Evolutionary conservation across 352 stramenopile species (phyloP).

Genomic region (Globisporangium viniferum): DNA sequence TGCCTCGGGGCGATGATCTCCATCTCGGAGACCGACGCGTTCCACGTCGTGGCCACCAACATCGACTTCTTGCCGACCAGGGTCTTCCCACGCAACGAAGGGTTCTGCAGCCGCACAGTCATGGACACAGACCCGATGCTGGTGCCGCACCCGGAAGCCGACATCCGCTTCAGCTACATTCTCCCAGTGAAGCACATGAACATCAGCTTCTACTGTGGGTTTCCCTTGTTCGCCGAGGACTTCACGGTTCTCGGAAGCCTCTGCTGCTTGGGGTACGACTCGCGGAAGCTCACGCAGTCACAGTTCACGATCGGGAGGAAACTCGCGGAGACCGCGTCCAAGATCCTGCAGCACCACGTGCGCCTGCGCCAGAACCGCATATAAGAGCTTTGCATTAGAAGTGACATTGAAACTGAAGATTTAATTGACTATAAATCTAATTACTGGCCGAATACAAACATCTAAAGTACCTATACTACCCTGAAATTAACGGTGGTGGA

Average conservation of each 20-base stretch:
- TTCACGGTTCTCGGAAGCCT: constrained; percentile 53
- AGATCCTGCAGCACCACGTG: constrained; percentile 19
- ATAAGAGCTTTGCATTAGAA: neutral
- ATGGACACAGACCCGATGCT: constrained; percentile 20
- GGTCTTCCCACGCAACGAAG: constrained; percentile 16
- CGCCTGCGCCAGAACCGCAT: neutral
- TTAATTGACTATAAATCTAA: neutral
- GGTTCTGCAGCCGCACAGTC: constrained; percentile 20
- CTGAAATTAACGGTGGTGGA: too few relatives aligned
- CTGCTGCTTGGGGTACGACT: constrained; percentile 52
- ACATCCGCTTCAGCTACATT: constrained; percentile 12
- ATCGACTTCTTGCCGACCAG: constrained; percentile 5
- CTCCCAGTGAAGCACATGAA: neutral
- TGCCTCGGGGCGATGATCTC: constrained; percentile 15
- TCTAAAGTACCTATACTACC: neutral
- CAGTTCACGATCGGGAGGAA: constrained; percentile 56
- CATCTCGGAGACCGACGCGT: constrained; percentile 8
- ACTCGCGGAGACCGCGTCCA: constrained; percentile 54
- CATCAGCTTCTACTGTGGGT: constrained; percentile 74
- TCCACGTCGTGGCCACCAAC: constrained; percentile 18
- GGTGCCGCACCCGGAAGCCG: constrained; percentile 17
- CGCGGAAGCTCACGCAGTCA: constrained; percentile 43
- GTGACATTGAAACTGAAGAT: neutral
- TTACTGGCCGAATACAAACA: neutral
- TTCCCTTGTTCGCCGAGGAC: constrained; percentile 46